A percentile compares a stretch with the other conserved stretches of the same genome.
Conservation (phyloP, 192 early-diverging fungal species). For the Radiomyces spectabilis region DNA sequence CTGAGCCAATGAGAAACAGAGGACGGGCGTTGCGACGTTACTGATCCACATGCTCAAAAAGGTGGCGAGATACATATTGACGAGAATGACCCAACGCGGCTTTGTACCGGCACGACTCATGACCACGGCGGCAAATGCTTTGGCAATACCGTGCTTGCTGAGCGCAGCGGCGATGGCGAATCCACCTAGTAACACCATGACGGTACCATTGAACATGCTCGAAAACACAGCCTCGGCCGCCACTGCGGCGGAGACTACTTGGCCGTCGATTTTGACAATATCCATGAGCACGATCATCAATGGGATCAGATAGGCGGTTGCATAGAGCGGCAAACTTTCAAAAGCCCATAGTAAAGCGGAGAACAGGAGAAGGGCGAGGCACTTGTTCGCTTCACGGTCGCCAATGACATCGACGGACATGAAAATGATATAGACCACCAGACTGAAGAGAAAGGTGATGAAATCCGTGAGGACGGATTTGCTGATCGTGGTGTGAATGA, state of each 20-base stretch:
- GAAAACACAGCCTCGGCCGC: slow-evolving; percentile 58
- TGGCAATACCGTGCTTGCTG: slow-evolving; percentile 65
- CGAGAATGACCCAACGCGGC: slow-evolving; percentile 54
- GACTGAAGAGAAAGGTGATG: slow-evolving; percentile 35
- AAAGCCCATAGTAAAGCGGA: slow-evolving; percentile 83
- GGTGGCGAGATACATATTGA: slow-evolving; percentile 68
- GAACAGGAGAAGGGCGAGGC: slow-evolving; percentile 79
- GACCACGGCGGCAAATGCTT: slow-evolving; percentile 48
- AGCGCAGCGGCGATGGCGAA: slow-evolving; percentile 65
- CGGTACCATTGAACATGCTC: slow-evolving; percentile 64
- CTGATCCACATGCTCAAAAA: slow-evolving; percentile 73
- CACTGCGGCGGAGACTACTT: slow-evolving; percentile 16
- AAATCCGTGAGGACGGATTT: not conserved
- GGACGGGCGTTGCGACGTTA: slow-evolving; percentile 71
- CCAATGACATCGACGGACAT: slow-evolving; percentile 57
- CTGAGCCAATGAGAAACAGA: slow-evolving; percentile 55
- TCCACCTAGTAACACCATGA: slow-evolving; percentile 68
- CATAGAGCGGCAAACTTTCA: slow-evolving; percentile 64
- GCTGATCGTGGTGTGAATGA: slow-evolving; percentile 1
- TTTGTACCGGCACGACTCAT: slow-evolving; percentile 57
- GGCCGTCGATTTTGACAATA: slow-evolving; percentile 43
- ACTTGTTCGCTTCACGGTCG: slow-evolving; percentile 67
- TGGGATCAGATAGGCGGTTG: slow-evolving; percentile 59
- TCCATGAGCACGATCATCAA: slow-evolving; percentile 52
- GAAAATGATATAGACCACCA: slow-evolving; percentile 47